Conservation (phyloP, 148 eudicot genomes). For the Cornus kousa region DNA sequence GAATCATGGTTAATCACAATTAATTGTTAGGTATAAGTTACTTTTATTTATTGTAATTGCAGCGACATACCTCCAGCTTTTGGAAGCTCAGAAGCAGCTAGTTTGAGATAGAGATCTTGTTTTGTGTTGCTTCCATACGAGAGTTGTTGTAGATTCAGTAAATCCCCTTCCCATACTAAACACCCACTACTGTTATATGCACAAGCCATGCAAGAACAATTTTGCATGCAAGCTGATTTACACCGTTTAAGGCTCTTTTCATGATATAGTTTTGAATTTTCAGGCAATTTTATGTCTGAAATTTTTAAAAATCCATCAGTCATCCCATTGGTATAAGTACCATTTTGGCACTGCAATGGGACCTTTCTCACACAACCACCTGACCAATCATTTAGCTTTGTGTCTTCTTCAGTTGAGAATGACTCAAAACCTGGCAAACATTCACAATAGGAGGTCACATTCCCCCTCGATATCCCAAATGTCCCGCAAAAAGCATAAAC, state of each 20-base stretch:
- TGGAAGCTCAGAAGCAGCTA: conserved; percentile 20
- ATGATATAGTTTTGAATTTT: not conserved
- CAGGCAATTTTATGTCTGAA: not conserved
- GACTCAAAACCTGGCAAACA: too few relatives aligned
- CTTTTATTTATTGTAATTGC: not conserved
- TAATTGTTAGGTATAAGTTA: too few relatives aligned
- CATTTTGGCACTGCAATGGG: too few relatives aligned
- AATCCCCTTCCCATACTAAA: conserved; percentile 11
- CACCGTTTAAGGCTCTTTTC: not conserved
- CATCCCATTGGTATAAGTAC: too few relatives aligned
- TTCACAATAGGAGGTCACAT: too few relatives aligned
- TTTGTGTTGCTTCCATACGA: not conserved
- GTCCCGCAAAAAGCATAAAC: too few relatives aligned
- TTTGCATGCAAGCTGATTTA: conserved; percentile 8
- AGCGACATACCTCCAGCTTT: conserved; percentile 5
- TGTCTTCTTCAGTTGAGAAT: too few relatives aligned
- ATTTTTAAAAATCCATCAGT: conserved; percentile 7
- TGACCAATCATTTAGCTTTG: too few relatives aligned
- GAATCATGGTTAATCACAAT: not conserved
- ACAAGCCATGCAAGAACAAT: conserved; percentile 23
- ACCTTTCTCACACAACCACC: too few relatives aligned
- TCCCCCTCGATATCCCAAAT: too few relatives aligned
- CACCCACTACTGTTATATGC: conserved; percentile 10
- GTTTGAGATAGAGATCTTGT: conserved; percentile 12
- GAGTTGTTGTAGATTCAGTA: conserved; percentile 1